phyloP scores from a whole-genome alignment of 768 basidiomycete genomes.

The Hortiboletus flavorubellus region DNA sequence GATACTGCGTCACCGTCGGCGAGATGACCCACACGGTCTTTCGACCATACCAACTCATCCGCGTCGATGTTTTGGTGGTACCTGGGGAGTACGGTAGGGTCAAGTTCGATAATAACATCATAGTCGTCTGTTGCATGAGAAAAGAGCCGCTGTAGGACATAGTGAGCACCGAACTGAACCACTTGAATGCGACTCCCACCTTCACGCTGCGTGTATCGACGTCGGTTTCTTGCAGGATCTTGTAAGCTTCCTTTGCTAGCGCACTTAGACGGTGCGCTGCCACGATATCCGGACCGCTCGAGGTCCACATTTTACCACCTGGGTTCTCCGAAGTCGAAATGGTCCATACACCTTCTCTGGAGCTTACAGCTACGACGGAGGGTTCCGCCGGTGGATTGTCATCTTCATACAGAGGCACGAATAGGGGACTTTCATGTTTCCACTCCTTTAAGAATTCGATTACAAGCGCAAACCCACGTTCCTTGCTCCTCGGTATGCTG shows the following conservation, averaged over 20 bases:
- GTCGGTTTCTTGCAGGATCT: slow-evolving; percentile 52
- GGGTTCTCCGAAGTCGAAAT: slow-evolving; percentile 76
- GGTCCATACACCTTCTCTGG: slow-evolving; percentile 61
- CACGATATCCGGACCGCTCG: slow-evolving; percentile 58
- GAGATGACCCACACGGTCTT: slow-evolving; percentile 25
- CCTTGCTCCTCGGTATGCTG: slow-evolving; percentile 68
- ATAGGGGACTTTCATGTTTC: slow-evolving; percentile 75
- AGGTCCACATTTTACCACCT: slow-evolving; percentile 76
- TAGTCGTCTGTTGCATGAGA: slow-evolving; percentile 81
- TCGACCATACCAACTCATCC: slow-evolving; percentile 45
- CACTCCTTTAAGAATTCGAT: slow-evolving; percentile 75
- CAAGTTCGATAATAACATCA: slow-evolving; percentile 77
- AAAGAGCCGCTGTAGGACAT: slow-evolving; percentile 65
- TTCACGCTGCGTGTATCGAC: slow-evolving; percentile 51
- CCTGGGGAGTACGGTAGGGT: slow-evolving; percentile 60
- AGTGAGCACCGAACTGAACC: background rate
- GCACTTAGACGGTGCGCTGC: slow-evolving; percentile 70
- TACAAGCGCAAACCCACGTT: slow-evolving; percentile 73
- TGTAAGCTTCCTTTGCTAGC: slow-evolving; percentile 74
- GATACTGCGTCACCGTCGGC: slow-evolving; percentile 34
- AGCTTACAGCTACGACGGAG: slow-evolving; percentile 27
- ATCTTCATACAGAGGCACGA: slow-evolving; percentile 65
- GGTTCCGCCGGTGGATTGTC: slow-evolving; percentile 4
- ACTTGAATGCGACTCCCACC: slow-evolving; percentile 38
- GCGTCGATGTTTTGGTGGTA: slow-evolving; percentile 68